Evolutionary conservation across 2,329 filamentous ascomycete species (phyloP).

Genomic region (Lecanosticta acicola): DNA sequence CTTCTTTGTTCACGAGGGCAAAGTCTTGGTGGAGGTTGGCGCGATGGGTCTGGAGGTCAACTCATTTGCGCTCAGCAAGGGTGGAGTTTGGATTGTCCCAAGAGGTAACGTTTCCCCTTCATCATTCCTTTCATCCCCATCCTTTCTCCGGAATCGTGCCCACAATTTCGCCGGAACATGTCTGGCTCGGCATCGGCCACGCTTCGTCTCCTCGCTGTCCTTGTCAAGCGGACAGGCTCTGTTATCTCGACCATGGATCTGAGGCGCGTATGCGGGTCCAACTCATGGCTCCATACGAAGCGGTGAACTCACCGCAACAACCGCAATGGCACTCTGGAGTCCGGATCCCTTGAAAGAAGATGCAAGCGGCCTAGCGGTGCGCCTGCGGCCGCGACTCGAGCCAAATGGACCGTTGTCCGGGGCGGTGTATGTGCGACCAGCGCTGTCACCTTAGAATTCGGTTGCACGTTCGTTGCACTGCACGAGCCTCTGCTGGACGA

Average conservation of each 20-base stretch:
- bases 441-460: conserved; percentile 20
- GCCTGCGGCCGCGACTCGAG: conserved; percentile 1
- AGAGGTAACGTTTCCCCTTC: conserved; percentile 60
- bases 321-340: conserved; percentile 11
- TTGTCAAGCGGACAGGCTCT: neutral
- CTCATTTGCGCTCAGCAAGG: conserved; percentile 75
- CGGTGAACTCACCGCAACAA: conserved; percentile 23
- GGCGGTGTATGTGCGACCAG: conserved; percentile 17
- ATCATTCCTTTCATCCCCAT: conserved; percentile 4
- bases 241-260: neutral
- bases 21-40: conserved; percentile 70
- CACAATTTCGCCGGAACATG: conserved; percentile 12
- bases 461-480: conserved; percentile 15
- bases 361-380: conserved; percentile 17
- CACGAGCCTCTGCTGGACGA: conserved; percentile 20
- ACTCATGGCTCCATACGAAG: conserved; percentile 5
- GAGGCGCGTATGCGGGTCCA: neutral
- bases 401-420: conserved; percentile 4
- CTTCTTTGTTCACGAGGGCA: conserved; percentile 82
- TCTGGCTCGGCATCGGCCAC: conserved; percentile 12
- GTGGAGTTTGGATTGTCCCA: conserved; percentile 90
- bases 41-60: conserved; percentile 48
- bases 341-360: conserved; percentile 7
- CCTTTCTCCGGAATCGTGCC: conserved; percentile 4
- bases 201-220: conserved; percentile 9